Evolutionary conservation across 2,329 filamentous ascomycete genomes (phyloP), one percentile per base, ranked within the genome.

Genomic region (Fusarium euwallaceae): DNA sequence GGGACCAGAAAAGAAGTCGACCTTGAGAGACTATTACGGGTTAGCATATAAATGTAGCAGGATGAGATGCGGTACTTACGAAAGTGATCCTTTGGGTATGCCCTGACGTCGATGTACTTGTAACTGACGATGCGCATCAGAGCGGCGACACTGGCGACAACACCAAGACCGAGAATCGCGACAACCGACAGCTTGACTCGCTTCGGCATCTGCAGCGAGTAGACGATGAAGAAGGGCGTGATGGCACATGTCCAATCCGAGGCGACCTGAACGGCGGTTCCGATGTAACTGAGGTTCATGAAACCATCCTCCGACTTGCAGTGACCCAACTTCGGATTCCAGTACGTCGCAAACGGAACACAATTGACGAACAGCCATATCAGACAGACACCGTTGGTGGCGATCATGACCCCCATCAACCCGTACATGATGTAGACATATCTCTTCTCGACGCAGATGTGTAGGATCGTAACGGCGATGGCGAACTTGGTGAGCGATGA

Each of bases 211-310:
- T 81, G 79, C 1, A 81, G 20, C 0, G 70, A 69, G 17, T 67
- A 59, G 1, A 82, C 59, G 4, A 82, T 76, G 60, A 81, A 81
- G 62, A 80, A 80, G 0, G 80, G 80, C 3, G 76, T 76, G 7
- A 75, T 77, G 12, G 78, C 80, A 29, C 76, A 80, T 1, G 74
- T 67, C 79, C 80, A 81, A 41, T 81, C 80, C 0, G 77, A 71
- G 1, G 74, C 62, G 4, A 78, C 77, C 17, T 78, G 76, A 6
- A 78, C 71, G 4, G 71, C 64, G 0, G 79, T 75, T 5, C 66
- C 63, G 20, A 75, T 51, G 8, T 74, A 75, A 4, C 73, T 74
- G 34, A 75, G 34, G 2, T 63, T 56, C 7, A 71, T 5, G 9
- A 74, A 73, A 0, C 64, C 72, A 5, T 66, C 48, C 4, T 45